Conservation (phyloP, 345 rosid species). For the Eucalyptus melliodora region DNA sequence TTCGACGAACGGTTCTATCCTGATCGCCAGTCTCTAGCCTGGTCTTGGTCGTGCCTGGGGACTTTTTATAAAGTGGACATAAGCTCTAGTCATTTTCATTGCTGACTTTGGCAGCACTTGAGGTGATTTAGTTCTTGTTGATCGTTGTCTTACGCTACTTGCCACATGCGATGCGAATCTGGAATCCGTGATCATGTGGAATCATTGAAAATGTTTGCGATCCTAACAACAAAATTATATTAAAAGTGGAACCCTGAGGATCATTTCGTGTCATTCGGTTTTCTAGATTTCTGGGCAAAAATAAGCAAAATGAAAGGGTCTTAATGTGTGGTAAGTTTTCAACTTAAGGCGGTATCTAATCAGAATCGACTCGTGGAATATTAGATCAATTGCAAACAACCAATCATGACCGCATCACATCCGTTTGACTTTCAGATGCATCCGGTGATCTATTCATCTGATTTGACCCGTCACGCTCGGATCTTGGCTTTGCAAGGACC, state of each 20-base stretch:
- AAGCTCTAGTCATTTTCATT: neutral
- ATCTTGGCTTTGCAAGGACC: neutral
- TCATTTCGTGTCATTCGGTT: neutral
- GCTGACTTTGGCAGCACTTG: neutral
- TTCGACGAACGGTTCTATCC: neutral
- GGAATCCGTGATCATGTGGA: neutral
- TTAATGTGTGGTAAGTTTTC: neutral
- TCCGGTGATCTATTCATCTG: neutral
- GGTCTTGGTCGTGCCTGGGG: neutral
- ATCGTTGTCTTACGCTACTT: neutral
- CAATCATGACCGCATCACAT: neutral
- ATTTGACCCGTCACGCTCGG: neutral
- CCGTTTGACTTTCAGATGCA: neutral
- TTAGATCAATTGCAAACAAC: neutral
- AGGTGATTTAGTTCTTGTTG: neutral
- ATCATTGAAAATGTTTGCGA: neutral
- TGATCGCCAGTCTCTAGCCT: neutral
- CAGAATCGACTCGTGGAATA: neutral
- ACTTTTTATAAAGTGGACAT: neutral
- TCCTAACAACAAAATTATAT: neutral
- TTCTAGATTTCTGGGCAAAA: neutral
- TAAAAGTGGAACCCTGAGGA: neutral
- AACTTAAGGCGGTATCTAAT: neutral
- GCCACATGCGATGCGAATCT: neutral
- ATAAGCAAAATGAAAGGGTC: neutral